phyloP scores from a whole-genome alignment of 2,329 filamentous ascomycete genomes.

The Arthrinium puccinioides region DNA sequence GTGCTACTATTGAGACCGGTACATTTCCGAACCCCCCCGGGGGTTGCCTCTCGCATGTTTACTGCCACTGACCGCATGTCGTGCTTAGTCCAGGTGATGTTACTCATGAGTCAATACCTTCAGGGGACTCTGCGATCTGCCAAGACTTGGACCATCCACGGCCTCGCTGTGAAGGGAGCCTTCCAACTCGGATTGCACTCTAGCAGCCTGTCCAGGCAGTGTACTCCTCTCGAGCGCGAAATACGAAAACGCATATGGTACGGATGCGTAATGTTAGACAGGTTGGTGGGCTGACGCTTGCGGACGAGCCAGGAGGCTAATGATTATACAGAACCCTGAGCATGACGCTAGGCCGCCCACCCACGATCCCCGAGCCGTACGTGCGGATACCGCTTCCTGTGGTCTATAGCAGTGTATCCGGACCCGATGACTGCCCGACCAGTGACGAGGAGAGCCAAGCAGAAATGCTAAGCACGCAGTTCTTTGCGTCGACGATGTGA shows the following conservation, averaged over 20 bases:
- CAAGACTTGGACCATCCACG: conserved; percentile 47
- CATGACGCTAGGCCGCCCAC: conserved; percentile 44
- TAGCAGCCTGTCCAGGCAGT: conserved; percentile 23
- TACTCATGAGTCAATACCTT: conserved; percentile 42
- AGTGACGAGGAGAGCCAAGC: background rate
- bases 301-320: background rate
- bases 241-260: conserved; percentile 42
- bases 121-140: conserved; percentile 46
- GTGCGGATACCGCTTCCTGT: conserved; percentile 30
- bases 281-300: conserved; percentile 16
- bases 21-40: conserved; percentile 4
- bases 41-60: background rate
- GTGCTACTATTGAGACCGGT: conserved; percentile 37
- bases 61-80: background rate
- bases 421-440: conserved; percentile 5
- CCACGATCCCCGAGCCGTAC: conserved; percentile 35
- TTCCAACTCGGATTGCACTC: conserved; percentile 45
- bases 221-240: conserved; percentile 35
- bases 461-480: conserved; percentile 11
- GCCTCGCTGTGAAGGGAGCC: conserved; percentile 42
- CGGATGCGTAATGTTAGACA: conserved; percentile 38
- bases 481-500: conserved; percentile 27
- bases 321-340: conserved; percentile 32
- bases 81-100: conserved; percentile 35
- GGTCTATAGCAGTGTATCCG: no score